Percentiles rank a stretch among this genome's conserved stretches.
These are phyloP conservation scores for Pelargonium australe DNA, from an alignment of 441 rosid genomes.

Conservation along the genomic window DNA sequence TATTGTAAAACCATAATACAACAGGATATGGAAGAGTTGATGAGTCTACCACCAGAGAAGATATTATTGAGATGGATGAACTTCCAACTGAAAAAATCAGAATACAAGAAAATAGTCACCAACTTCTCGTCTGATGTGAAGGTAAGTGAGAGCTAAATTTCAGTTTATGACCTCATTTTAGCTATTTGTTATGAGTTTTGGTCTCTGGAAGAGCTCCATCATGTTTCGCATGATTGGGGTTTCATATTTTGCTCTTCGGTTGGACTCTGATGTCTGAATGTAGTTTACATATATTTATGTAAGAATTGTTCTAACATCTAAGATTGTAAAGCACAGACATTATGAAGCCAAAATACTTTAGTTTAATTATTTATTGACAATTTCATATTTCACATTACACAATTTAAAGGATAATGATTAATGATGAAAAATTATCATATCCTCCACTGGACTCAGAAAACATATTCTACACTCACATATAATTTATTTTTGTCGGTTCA, in stretches of 20 bases:
- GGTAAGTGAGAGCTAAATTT: slow-evolving; percentile 42
- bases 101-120: slow-evolving; percentile 74
- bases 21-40: slow-evolving; percentile 95
- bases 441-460: neutral
- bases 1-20: neutral
- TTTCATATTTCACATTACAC: neutral
- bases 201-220: neutral
- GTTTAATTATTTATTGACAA: neutral
- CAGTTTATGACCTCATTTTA: slow-evolving; percentile 13
- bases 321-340: neutral
- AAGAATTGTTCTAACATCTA: neutral
- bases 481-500: neutral
- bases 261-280: neutral
- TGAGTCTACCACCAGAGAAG: slow-evolving; percentile 90
- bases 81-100: slow-evolving; percentile 91
- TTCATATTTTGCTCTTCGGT: neutral
- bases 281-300: neutral
- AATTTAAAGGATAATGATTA: neutral
- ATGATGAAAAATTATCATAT: neutral
- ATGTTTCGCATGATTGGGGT: neutral
- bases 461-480: neutral
- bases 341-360: neutral
- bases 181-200: neutral
- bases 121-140: slow-evolving; percentile 94
- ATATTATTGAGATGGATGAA: slow-evolving; percentile 98